phyloP scores from a whole-genome alignment of 2,329 filamentous ascomycete species.

The Clonostachys solani region DNA sequence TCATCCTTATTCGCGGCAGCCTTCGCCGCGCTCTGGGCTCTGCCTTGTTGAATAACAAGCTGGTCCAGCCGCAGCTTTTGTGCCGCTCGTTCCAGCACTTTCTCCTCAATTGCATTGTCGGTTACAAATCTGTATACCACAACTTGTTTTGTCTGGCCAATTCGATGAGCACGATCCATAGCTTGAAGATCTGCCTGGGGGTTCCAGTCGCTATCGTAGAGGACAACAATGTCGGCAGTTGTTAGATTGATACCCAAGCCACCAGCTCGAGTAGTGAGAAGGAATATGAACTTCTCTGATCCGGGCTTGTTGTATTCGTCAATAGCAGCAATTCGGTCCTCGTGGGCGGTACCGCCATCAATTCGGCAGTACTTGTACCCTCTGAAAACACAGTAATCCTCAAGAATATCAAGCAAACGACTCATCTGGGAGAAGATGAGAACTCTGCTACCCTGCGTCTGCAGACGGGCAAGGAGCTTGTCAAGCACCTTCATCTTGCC shows the following conservation, averaged over 20 bases:
- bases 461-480: slow-evolving; percentile 79
- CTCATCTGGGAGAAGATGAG: slow-evolving; percentile 99
- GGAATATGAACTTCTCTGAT: slow-evolving; percentile 95
- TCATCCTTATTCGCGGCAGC: slow-evolving; percentile 94
- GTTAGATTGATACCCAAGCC: slow-evolving; percentile 97
- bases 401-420: slow-evolving; percentile 90
- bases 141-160: slow-evolving; percentile 97
- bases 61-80: slow-evolving; percentile 96
- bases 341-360: slow-evolving; percentile 92
- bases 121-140: slow-evolving; percentile 96
- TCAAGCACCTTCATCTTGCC: slow-evolving; percentile 98
- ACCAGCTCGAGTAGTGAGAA: slow-evolving; percentile 92
- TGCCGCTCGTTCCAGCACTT: slow-evolving; percentile 92
- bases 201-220: slow-evolving; percentile 99
- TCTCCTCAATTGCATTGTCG: slow-evolving; percentile 97
- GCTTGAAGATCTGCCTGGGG: slow-evolving; percentile 97
- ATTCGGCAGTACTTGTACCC: slow-evolving; percentile 96
- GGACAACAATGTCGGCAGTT: slow-evolving; percentile 87
- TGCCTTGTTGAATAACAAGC: slow-evolving; percentile 95
- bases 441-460: slow-evolving; percentile 86
- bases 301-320: slow-evolving; percentile 97
- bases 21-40: slow-evolving; percentile 85
- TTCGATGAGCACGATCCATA: slow-evolving; percentile 98
- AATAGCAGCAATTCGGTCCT: slow-evolving; percentile 95
- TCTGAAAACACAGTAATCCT: slow-evolving; percentile 96